Evolutionary conservation across 164 flowering plant species (phyloP), one percentile per base, ranked within the genome.

Genomic region (Platanus orientalis): DNA sequence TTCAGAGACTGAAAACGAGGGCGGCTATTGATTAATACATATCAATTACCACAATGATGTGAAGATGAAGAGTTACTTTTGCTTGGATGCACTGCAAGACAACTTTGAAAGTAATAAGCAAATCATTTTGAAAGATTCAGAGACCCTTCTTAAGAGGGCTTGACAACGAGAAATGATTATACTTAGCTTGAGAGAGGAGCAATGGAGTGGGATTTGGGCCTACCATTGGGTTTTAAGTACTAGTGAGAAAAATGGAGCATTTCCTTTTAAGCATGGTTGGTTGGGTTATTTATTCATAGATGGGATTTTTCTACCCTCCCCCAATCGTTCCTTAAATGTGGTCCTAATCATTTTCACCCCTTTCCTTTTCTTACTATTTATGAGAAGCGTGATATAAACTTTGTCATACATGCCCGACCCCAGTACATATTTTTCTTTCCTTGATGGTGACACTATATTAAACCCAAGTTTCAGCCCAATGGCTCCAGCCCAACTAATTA

Each of bases 161-260:
- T 66, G 65, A 64, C 76, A 75, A 75, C 70, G 72, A 67, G 73
- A 61, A 79, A 83, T 78, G 71, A 86, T 84, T 73, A 75, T 71
- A 59, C 80, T 80, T 87, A 77, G 82, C 92, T 84, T 86, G 81
- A 84, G 79, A 81, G 75, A 82, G 87, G 87, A 76, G 92, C 84
- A 86, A 79, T 68, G 67, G 79, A 76, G 19, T 44, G 16, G 16
- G 20, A 44, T 44, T 44, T 44, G 70, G 54, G 40, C 51, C 52
- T n/a, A 65, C 65, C 32, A 6, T 16, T 42, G 79, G 69, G 61
- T 17, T 44, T 44, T 17, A 44, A 10, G 14, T 44, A 17, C 14
- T 44, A 44, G 20, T 19, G 49, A 16, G 2, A 44, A 44, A 44
- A 12, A 44, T 44, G 16, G 49, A 44, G 20, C 19, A 17, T 44